Evolutionary conservation across 2,329 filamentous ascomycete genomes (phyloP).

Genomic region (Davidsoniella eucalypti): DNA sequence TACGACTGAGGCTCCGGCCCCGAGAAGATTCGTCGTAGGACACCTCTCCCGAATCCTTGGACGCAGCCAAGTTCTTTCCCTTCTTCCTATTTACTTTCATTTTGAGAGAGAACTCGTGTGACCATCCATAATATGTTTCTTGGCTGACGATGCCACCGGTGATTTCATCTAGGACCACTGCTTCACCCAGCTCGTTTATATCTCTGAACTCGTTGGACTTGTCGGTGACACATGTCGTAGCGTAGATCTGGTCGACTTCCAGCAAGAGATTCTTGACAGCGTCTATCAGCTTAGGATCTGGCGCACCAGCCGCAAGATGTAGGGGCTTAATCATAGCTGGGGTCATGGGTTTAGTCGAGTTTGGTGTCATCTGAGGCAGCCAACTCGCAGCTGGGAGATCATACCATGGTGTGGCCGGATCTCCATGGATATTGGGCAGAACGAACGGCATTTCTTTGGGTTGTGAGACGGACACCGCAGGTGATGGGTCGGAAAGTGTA

Average conservation of each 20-base stretch:
- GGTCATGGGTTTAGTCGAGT: constrained; percentile 59
- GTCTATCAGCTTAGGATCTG: constrained; percentile 45
- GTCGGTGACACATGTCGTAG: constrained; percentile 15
- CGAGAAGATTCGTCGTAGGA: constrained; percentile 18
- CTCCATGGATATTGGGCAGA: constrained; percentile 63
- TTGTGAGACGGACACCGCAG: constrained; percentile 19
- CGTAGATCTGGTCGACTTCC: constrained; percentile 53
- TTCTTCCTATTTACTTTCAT: constrained; percentile 38
- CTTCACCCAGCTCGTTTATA: constrained; percentile 61
- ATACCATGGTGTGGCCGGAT: constrained; percentile 56
- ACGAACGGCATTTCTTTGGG: constrained; percentile 47
- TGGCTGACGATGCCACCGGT: constrained; percentile 47
- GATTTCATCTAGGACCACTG: constrained; percentile 46
- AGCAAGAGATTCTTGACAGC: constrained; percentile 56
- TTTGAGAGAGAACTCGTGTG: constrained; percentile 58
- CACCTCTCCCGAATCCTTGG: constrained; percentile 9
- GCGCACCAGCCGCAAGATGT: constrained; percentile 51
- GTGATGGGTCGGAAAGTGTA: constrained; percentile 13
- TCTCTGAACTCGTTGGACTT: constrained; percentile 27
- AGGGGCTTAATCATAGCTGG: constrained; percentile 54
- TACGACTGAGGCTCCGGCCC: constrained; percentile 17
- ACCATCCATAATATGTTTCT: constrained; percentile 82
- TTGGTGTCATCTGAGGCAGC: constrained; percentile 60
- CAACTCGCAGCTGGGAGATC: constrained; percentile 71
- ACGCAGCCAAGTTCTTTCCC: too few relatives aligned